These are phyloP conservation scores for Hypoxylon crocopeplum DNA, from an alignment of 495 filamentous ascomycete species.

Conservation along the genomic window DNA sequence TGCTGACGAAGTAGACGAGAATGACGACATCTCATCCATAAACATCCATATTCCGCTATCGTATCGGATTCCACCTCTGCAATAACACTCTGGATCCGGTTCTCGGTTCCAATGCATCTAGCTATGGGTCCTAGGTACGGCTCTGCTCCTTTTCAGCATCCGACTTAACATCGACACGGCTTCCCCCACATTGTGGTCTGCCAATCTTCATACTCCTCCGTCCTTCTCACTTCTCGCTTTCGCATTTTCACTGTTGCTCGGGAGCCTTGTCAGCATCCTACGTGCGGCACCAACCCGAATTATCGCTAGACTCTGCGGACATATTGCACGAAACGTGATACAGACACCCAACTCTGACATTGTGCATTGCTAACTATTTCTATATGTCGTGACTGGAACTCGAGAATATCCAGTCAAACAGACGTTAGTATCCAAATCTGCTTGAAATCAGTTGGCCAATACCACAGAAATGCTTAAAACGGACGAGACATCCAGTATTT, in stretches of 20 bases:
- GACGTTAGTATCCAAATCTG: slow-evolving; percentile 8
- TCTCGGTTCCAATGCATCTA: slow-evolving; percentile 20
- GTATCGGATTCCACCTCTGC: slow-evolving; percentile 21
- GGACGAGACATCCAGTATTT: slow-evolving; percentile 28
- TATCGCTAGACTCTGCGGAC: slow-evolving; percentile 16
- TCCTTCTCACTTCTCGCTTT: background rate
- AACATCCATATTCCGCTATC: slow-evolving; percentile 14
- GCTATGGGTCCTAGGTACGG: slow-evolving; percentile 15
- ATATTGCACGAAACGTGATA: slow-evolving; percentile 26
- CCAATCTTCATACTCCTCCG: slow-evolving; percentile 2
- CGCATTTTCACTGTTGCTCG: no score
- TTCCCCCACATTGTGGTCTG: slow-evolving; percentile 25
- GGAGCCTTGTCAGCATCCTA: no score
- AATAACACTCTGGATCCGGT: slow-evolving; percentile 26
- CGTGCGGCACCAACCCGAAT: slow-evolving; percentile 20
- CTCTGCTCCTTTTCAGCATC: slow-evolving; percentile 18
- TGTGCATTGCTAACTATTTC: background rate
- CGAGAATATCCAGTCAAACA: slow-evolving; percentile 9
- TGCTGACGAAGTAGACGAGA: slow-evolving; percentile 31
- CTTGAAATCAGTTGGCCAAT: slow-evolving; percentile 9
- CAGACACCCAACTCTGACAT: slow-evolving; percentile 9
- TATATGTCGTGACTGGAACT: slow-evolving; percentile 7
- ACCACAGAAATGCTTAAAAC: slow-evolving; percentile 15
- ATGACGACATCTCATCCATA: slow-evolving; percentile 36
- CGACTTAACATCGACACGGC: slow-evolving; percentile 4